Conservation (phyloP, 768 basidiomycete genomes). For the Tylopilus sp. region DNA sequence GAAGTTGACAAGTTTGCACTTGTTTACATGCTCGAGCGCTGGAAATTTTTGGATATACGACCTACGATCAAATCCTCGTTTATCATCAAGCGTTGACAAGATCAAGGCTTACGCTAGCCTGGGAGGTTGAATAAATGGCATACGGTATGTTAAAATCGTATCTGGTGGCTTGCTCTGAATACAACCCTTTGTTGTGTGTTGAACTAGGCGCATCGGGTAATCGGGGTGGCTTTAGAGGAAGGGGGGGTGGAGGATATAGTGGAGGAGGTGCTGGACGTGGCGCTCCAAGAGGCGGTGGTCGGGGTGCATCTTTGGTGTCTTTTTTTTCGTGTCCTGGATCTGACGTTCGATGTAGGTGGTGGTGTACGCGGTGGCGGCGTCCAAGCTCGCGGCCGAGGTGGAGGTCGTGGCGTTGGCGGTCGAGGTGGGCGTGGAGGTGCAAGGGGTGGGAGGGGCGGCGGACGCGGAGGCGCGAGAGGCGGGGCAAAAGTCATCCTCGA, state of each 20-base stretch:
- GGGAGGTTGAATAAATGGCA: conserved; percentile 28
- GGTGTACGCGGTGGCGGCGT: conserved; percentile 27
- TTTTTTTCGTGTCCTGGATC: not conserved
- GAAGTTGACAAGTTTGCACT: conserved; percentile 7
- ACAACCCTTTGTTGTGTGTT: not conserved
- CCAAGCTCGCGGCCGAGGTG: conserved; percentile 31
- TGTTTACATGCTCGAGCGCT: conserved; percentile 6
- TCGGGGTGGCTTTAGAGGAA: conserved; percentile 63
- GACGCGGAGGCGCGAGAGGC: conserved; percentile 69
- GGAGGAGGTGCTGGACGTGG: conserved; percentile 37
- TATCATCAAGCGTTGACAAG: conserved; percentile 7
- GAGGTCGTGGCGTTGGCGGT: conserved; percentile 39
- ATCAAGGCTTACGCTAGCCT: conserved; percentile 15
- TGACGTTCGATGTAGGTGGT: conserved; percentile 6
- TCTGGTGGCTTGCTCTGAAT: not conserved
- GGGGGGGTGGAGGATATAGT: conserved; percentile 40
- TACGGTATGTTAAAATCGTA: conserved; percentile 26
- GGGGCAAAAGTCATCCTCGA: conserved; percentile 90
- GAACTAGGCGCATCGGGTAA: conserved; percentile 62
- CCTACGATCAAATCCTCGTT: not conserved
- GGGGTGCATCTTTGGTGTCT: conserved; percentile 24
- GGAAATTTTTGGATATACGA: conserved; percentile 12
- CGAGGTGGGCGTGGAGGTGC: conserved; percentile 45
- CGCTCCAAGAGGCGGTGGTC: conserved; percentile 39
- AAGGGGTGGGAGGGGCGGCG: conserved; percentile 56